Conservation (phyloP, 768 basidiomycete species). For the Lactarius deliciosus region DNA sequence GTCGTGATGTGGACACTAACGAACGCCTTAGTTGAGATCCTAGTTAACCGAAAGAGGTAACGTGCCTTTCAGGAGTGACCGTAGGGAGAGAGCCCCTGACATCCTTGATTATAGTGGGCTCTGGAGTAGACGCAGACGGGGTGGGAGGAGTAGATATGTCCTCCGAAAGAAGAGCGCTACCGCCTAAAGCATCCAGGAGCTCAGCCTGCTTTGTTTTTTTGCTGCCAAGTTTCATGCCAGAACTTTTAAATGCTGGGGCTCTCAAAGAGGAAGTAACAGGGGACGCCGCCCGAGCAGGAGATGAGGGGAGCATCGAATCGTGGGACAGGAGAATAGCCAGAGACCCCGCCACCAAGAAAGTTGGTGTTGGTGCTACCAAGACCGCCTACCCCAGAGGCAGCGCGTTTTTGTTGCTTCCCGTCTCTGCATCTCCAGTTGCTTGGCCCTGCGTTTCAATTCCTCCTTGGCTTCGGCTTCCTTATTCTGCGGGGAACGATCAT, state of each 20-base stretch:
- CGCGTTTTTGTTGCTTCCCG: conserved; percentile 89
- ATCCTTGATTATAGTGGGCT: conserved; percentile 45
- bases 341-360: conserved; percentile 64
- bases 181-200: conserved; percentile 82
- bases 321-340: conserved; percentile 70
- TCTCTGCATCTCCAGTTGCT: conserved; percentile 97
- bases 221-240: conserved; percentile 94
- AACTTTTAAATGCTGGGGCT: conserved; percentile 83
- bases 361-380: conserved; percentile 50
- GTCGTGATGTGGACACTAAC: conserved; percentile 81
- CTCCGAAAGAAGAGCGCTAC: conserved; percentile 61
- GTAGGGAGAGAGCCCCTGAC: conserved; percentile 67
- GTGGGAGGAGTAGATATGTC: conserved; percentile 53
- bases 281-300: conserved; percentile 44
- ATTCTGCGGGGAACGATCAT: conserved; percentile 53
- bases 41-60: background rate
- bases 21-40: conserved; percentile 9
- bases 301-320: conserved; percentile 65
- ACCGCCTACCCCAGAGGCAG: conserved; percentile 48
- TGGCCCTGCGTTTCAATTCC: conserved; percentile 95
- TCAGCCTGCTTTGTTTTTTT: conserved; percentile 92
- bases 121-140: conserved; percentile 49
- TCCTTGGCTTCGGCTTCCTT: conserved; percentile 99
- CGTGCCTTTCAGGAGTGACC: conserved; percentile 75
- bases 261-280: conserved; percentile 53